Evolutionary conservation across 2,329 filamentous ascomycete species (phyloP), one percentile per base, ranked within the genome.

Genomic region (Aspergillus quadrilineatus): DNA sequence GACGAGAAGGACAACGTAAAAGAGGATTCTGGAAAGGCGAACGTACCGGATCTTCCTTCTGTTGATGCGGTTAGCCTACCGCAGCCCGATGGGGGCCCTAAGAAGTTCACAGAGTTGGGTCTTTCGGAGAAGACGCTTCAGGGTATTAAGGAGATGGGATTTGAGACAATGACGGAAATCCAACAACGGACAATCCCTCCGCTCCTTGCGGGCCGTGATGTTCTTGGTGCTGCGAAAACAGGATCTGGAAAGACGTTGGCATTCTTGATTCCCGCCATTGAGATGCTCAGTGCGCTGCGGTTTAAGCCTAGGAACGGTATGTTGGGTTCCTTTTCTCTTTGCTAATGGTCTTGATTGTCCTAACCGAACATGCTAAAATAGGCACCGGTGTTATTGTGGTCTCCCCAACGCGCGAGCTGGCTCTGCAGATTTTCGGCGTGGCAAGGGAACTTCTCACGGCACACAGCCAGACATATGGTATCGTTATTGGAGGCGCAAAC

Each of bases 401-500:
- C 32, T 94, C 92, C 9, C 93, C 93, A 1, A 99, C 94, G 0
- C 85, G 94, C 70, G 94, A 99, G 78, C 79, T 97, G 58, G 94
- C 94, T 0, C 83, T 97, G 37, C 94, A 97, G 73, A 97, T 97
- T 62, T 97, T 97, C 67, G 92, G 92, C 59, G 94, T 97, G 30
- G 94, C 93, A 0, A 82, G 92, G 57, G 93, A 97, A 76, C 84
- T 99, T 53, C 92, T 97, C 88, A 87, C 87, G 64, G 85, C 92
- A 74, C 92, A 97, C 77, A 93, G 89, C n/a, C 93, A 89, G 67
- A 97, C 93, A 4, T 95, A 92, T 67, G 93, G 93, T 51, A 96
- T 97, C 58, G 90, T 96, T 58, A 99, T 99, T 66, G 94, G 94
- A 60, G 94, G 94, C 56, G 93, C 94, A 48, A 97, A 97, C 75